Evolutionary conservation across 495 filamentous ascomycete species (phyloP).

Genomic region (Aspergillus leporis): DNA sequence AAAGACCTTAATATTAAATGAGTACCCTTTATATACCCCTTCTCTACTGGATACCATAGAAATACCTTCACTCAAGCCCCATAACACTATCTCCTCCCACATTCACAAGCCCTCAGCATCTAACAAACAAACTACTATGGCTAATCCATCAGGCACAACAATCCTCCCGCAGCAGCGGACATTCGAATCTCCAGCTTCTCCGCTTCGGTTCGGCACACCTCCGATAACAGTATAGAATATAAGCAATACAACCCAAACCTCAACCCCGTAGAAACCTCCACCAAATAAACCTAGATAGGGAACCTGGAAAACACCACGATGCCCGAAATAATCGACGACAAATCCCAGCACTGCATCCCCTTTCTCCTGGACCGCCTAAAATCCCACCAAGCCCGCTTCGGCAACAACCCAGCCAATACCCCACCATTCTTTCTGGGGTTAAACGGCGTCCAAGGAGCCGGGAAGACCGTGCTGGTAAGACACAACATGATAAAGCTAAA

Average conservation of each 20-base stretch:
- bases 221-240: conserved; percentile 13
- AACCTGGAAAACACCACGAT: conserved; percentile 26
- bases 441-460: conserved; percentile 78
- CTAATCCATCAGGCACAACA: conserved; percentile 1
- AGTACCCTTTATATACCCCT: too few species aligned
- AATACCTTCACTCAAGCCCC: too few species aligned
- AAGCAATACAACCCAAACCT: background rate
- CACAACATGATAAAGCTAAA: background rate
- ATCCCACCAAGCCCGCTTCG: conserved; percentile 44
- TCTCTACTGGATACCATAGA: too few species aligned
- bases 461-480: conserved; percentile 82
- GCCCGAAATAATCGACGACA: conserved; percentile 74
- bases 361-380: conserved; percentile 73
- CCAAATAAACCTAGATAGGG: background rate
- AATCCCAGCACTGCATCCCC: conserved; percentile 80
- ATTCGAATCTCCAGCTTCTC: conserved; percentile 6
- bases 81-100: too few species aligned
- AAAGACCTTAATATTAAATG: too few species aligned
- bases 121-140: too few species aligned
- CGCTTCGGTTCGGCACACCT: conserved; percentile 13
- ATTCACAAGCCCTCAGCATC: too few species aligned
- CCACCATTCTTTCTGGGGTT: conserved; percentile 62
- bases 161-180: conserved; percentile 7
- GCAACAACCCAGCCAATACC: conserved; percentile 35
- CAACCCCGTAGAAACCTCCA: background rate